phyloP scores from a whole-genome alignment of 768 basidiomycete genomes.

The Gyrodon lividus region DNA sequence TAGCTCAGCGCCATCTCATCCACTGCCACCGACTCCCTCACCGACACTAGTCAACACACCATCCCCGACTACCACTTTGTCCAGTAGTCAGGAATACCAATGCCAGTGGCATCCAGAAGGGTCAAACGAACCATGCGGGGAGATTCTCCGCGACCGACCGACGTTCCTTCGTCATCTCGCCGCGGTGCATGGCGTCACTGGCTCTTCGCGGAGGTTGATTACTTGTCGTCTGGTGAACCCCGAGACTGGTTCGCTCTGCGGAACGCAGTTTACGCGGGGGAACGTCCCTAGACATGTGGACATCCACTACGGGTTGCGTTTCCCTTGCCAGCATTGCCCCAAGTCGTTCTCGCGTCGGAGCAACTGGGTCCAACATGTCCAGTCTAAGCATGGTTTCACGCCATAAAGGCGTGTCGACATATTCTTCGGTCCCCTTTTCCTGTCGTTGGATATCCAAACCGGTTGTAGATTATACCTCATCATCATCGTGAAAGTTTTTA shows the following conservation, averaged over 20 bases:
- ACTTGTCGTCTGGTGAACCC: slow-evolving; percentile 13
- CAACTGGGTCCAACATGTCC: slow-evolving; percentile 14
- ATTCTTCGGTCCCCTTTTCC: too few relatives aligned
- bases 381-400: slow-evolving; percentile 1
- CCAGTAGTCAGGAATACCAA: background rate
- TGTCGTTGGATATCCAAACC: too few relatives aligned
- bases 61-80: too few relatives aligned
- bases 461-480: too few relatives aligned
- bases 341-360: slow-evolving; percentile 25
- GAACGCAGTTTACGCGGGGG: slow-evolving; percentile 1
- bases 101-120: slow-evolving; percentile 10
- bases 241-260: slow-evolving; percentile 6
- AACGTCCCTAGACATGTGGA: slow-evolving; percentile 18
- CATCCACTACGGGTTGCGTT: slow-evolving; percentile 16
- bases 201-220: background rate
- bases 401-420: too few relatives aligned
- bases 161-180: slow-evolving; percentile 19
- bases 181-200: slow-evolving; percentile 11
- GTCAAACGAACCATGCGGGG: background rate
- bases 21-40: too few relatives aligned
- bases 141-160: background rate
- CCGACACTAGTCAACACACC: too few relatives aligned
- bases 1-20: too few relatives aligned
- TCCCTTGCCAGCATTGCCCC: slow-evolving; percentile 13
- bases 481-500: too few relatives aligned